Base-by-base conservation (phyloP, 306 rosid genomes). In the Carpinus viminea region DNA sequence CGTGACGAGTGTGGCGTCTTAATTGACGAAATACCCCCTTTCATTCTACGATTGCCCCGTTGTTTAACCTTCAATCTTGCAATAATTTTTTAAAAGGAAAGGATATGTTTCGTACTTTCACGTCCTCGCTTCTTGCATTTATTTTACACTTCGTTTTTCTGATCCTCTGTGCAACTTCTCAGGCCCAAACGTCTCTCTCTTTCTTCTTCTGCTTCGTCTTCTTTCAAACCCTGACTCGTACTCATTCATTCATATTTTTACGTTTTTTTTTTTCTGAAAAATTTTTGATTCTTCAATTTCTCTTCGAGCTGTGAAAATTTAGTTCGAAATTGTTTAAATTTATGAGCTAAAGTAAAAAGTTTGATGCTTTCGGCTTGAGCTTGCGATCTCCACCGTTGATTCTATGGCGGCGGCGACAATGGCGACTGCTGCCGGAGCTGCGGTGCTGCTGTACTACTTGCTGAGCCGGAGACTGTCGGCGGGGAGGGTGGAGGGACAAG, bases 341-440 rank as follows among this genome's bases (percentile, higher is more conserved):
- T 38, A 18, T 64, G 73, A 78, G 78, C 81, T 51, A 54, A 21
- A 53, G 5, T 51, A 54, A 21, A 53, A 7, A 11, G 15, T 47
- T 6, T 31, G 24, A 47, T 21, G 59, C 4, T 21, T 38, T 72
- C 65, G 54, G 54, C 55, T 72, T 43, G 60, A 34, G 54, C 68
- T 52, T 55, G 68, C 52, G 52, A 78, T 81, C 76, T 38, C 75
- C 72, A 10, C 38, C 7, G 54, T 48, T n/a, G 74, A 57, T 82
- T 75, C 56, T 43, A 95, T 95, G 99, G 99, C 98, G 85, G 93
- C 91, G 70, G 98, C 97, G 72, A 77, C 98, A 86, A 83, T 91
- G 93, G 99, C 91, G 8, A 93, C 99, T 80, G 97, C 97, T 46
- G 97, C 99, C 79, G 99, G 93, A 7, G 99, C 93, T 38, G 91